A percentile compares a stretch with the other conserved stretches of the same genome.
These are phyloP conservation scores for Gastrolobium villosum DNA, from an alignment of 306 rosid genomes.

Conservation along the genomic window DNA sequence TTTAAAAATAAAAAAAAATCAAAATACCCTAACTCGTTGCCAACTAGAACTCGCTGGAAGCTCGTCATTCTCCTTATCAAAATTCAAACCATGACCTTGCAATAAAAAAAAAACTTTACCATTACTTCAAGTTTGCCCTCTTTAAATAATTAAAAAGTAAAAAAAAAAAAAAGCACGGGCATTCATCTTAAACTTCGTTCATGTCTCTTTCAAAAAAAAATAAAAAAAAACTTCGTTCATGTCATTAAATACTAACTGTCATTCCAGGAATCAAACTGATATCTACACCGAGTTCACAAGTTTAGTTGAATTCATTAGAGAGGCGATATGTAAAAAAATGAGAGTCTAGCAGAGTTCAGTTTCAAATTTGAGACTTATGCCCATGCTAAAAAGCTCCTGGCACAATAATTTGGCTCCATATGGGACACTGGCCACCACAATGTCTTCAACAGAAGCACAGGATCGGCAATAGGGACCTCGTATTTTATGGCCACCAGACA, in stretches of 20 bases:
- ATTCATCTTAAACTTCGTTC: slow-evolving; percentile 1
- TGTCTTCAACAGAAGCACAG: slow-evolving; percentile 81
- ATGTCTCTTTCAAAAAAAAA: too few relatives aligned
- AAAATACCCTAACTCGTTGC: too few relatives aligned
- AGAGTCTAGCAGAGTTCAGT: slow-evolving; percentile 65
- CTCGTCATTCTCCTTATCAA: too few relatives aligned
- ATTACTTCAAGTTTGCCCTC: neutral
- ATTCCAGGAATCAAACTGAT: slow-evolving; percentile 36
- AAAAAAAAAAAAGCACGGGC: slow-evolving; percentile 15
- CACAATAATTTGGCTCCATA: slow-evolving; percentile 88
- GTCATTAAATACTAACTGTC: neutral
- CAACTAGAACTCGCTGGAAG: too few relatives aligned
- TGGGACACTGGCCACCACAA: slow-evolving; percentile 80
- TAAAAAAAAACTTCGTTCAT: slow-evolving; percentile 12
- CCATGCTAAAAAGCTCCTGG: slow-evolving; percentile 99
- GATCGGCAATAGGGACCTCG: slow-evolving; percentile 91
- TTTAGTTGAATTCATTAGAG: neutral
- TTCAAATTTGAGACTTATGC: slow-evolving; percentile 87
- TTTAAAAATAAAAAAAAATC: too few relatives aligned
- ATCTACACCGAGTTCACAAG: slow-evolving; percentile 40
- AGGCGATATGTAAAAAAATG: neutral
- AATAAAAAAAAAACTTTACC: too few relatives aligned
- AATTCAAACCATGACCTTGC: too few relatives aligned
- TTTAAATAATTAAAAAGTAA: neutral
- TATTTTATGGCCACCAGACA: slow-evolving; percentile 80